Conservation (phyloP, 202 grass and related monocot species). For the Musa balbisiana region DNA sequence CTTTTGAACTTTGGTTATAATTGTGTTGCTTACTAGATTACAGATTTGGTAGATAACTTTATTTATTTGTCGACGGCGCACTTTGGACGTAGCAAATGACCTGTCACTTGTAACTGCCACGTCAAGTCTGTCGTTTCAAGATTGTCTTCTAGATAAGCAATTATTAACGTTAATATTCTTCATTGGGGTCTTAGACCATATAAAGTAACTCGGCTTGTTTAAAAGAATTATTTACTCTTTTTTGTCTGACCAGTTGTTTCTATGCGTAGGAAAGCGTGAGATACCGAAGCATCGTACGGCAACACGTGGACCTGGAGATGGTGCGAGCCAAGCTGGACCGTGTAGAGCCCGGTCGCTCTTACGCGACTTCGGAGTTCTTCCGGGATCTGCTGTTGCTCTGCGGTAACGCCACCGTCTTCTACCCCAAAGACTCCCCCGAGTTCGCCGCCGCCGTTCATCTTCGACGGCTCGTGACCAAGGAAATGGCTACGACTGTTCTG, state of each 20-base stretch:
- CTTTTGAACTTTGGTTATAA: no score
- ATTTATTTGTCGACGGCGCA: no score
- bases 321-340: conserved; percentile 38
- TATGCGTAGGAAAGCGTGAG: conserved; percentile 31
- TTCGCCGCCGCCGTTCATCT: conserved; percentile 36
- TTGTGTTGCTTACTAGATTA: no score
- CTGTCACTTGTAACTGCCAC: no score
- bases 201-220: no score
- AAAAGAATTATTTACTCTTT: no score
- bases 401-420: conserved; percentile 65
- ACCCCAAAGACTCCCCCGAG: conserved; percentile 45
- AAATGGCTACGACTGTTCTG: conserved; percentile 27
- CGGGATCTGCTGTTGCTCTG: conserved; percentile 70
- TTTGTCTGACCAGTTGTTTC: background rate
- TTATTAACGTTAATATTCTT: no score
- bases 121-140: no score
- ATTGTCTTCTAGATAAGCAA: background rate
- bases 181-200: no score
- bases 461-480: conserved; percentile 35
- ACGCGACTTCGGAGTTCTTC: conserved; percentile 50
- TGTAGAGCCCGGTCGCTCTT: conserved; percentile 13
- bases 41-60: no score
- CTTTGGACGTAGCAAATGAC: no score
- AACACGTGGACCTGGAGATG: conserved; percentile 67
- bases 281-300: conserved; percentile 49